phyloP scores from a whole-genome alignment of 2,329 filamentous ascomycete genomes.

The Dissoconium aciculare region DNA sequence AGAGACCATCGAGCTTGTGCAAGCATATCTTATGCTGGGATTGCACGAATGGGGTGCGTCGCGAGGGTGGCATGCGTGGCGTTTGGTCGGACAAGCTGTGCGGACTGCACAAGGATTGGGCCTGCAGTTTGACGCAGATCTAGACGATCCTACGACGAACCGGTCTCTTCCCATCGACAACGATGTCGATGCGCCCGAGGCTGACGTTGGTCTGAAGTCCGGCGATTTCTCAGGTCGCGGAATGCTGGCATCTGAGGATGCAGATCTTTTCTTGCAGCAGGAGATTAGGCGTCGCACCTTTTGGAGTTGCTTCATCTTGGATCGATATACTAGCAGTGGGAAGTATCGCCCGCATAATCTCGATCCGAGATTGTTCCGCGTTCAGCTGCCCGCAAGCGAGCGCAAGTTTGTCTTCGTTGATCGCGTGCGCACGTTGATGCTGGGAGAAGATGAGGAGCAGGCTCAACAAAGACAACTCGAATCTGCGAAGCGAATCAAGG shows the following conservation, averaged over 20 bases:
- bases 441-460: constrained; percentile 30
- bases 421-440: constrained; percentile 39
- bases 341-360: constrained; percentile 47
- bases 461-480: constrained; percentile 22
- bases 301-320: constrained; percentile 60
- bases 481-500: constrained; percentile 11
- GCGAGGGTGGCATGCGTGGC: constrained; percentile 48
- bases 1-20: constrained; percentile 47
- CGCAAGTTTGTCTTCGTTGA: constrained; percentile 48
- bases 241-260: no score
- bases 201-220: background rate
- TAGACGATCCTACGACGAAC: constrained; percentile 24
- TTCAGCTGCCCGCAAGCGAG: constrained; percentile 55
- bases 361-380: constrained; percentile 42
- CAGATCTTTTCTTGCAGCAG: constrained; percentile 39
- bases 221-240: background rate
- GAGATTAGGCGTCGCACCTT: constrained; percentile 56
- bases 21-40: constrained; percentile 55
- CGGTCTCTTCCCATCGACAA: constrained; percentile 24
- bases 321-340: constrained; percentile 53
- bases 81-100: constrained; percentile 45
- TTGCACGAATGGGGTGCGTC: constrained; percentile 58
- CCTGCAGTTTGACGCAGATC: constrained; percentile 42
- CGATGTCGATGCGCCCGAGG: constrained; percentile 22
- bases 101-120: constrained; percentile 48